Evolutionary conservation across 169 alveolate genomes (phyloP).

Genomic region (Plasmodium yoelii): DNA sequence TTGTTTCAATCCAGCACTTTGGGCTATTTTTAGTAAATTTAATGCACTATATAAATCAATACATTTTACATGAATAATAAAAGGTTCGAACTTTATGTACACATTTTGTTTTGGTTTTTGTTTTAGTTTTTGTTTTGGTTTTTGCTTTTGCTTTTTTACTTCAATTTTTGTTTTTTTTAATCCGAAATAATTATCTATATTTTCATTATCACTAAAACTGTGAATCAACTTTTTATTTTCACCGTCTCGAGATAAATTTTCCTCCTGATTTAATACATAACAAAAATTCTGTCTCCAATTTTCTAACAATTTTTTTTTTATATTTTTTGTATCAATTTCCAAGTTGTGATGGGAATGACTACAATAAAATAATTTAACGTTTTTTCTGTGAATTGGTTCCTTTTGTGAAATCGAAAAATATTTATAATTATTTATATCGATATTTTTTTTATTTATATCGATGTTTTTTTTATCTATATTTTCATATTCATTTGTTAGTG

Average conservation of each 20-base stretch:
- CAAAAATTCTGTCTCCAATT: conserved; percentile 4
- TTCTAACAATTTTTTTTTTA: neutral
- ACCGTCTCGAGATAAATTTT: neutral
- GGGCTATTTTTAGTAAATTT: conserved; percentile 76
- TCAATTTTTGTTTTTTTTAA: neutral
- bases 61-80: conserved; percentile 84
- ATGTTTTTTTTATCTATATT: neutral
- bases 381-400: conserved; percentile 26
- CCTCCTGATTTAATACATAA: neutral
- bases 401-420: conserved; percentile 8
- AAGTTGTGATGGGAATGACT: conserved; percentile 61
- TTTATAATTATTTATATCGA: neutral
- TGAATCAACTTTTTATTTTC: neutral
- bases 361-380: conserved; percentile 39
- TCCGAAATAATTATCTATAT: neutral
- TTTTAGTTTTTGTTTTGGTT: too few relatives aligned
- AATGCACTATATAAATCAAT: conserved; percentile 73
- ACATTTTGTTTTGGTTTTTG: conserved; percentile 37
- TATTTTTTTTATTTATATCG: too few relatives aligned
- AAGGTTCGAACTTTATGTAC: conserved; percentile 83
- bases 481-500: conserved; percentile 13
- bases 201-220: conserved; percentile 6
- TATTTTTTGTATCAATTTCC: conserved; percentile 3
- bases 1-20: conserved; percentile 82
- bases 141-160: neutral